A percentile compares a stretch with the other conserved stretches of the same genome.
These are phyloP conservation scores for Paspalum vaginatum DNA, from an alignment of 176 grass and related monocot genomes.

Conservation along the genomic window DNA sequence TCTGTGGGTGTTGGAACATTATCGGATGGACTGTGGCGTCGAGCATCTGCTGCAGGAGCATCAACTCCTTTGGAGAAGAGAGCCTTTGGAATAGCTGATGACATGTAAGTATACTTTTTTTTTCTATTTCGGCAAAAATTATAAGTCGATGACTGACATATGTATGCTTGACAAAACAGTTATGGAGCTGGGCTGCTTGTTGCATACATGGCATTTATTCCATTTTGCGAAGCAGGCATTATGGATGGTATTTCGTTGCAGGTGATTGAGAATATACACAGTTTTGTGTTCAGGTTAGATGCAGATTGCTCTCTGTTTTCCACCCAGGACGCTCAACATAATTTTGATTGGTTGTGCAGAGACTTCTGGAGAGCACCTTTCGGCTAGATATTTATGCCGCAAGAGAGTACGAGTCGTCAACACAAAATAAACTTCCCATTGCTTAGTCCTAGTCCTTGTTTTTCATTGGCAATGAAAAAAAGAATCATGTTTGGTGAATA, in stretches of 20 bases:
- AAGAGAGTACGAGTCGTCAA: slow-evolving; percentile 75
- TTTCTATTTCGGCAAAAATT: slow-evolving; percentile 6
- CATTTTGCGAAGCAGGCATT: slow-evolving; percentile 78
- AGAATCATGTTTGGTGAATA: background rate
- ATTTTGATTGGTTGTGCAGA: slow-evolving; percentile 51
- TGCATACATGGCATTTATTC: slow-evolving; percentile 93
- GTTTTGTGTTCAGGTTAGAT: background rate
- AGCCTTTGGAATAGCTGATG: slow-evolving; percentile 95
- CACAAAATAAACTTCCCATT: background rate
- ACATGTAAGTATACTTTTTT: slow-evolving; percentile 60
- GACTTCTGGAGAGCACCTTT: slow-evolving; percentile 86
- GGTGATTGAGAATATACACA: slow-evolving; percentile 44
- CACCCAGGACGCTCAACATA: background rate
- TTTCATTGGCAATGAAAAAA: background rate
- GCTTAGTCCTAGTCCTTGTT: background rate
- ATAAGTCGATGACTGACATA: background rate
- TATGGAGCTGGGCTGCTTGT: slow-evolving; percentile 91
- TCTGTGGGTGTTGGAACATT: slow-evolving; percentile 55
- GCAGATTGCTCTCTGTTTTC: slow-evolving; percentile 4
- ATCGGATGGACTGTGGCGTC: slow-evolving; percentile 72
- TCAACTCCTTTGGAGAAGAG: slow-evolving; percentile 84
- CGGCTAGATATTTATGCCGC: slow-evolving; percentile 75
- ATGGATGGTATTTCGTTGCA: slow-evolving; percentile 81
- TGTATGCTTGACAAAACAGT: slow-evolving; percentile 52
- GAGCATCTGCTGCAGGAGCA: slow-evolving; percentile 78